Evolutionary conservation across 2,329 filamentous ascomycete genomes (phyloP).

Genomic region (Calonectria hongkongensis): DNA sequence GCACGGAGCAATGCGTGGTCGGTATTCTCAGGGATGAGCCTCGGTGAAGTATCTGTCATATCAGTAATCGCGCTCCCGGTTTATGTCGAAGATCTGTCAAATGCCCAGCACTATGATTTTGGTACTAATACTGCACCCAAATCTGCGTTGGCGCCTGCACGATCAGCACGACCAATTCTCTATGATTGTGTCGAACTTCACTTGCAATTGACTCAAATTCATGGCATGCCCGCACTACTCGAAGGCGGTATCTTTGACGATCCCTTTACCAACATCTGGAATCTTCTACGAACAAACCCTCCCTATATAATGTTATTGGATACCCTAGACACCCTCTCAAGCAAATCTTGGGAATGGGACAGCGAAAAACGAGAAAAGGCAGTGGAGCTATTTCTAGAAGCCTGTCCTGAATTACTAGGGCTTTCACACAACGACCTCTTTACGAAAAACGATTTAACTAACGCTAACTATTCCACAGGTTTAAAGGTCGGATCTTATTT

Average conservation of each 20-base stretch:
- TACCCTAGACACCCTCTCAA: background rate
- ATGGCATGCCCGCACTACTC: background rate
- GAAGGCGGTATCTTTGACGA: background rate
- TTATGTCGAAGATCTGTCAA: background rate
- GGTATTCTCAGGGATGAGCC: slow-evolving; percentile 8
- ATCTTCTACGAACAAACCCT: background rate
- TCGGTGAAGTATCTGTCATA: background rate
- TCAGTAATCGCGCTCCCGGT: slow-evolving; percentile 11
- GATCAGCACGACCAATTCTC: background rate
- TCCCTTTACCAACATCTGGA: background rate
- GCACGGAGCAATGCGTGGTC: background rate
- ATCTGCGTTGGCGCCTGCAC: background rate
- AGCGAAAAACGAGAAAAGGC: background rate
- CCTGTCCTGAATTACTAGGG: background rate
- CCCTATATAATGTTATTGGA: background rate
- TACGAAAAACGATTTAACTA: background rate
- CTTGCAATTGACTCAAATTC: slow-evolving; percentile 6
- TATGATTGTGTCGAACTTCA: background rate
- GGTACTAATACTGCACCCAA: background rate
- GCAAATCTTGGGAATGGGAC: background rate
- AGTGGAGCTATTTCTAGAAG: background rate
- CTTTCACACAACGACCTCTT: background rate
- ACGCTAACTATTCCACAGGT: background rate
- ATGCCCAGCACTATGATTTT: slow-evolving; percentile 6
- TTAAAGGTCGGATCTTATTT: background rate